These are phyloP conservation scores for Psilocybe subaeruginosa DNA, from an alignment of 768 basidiomycete species.

Conservation along the genomic window DNA sequence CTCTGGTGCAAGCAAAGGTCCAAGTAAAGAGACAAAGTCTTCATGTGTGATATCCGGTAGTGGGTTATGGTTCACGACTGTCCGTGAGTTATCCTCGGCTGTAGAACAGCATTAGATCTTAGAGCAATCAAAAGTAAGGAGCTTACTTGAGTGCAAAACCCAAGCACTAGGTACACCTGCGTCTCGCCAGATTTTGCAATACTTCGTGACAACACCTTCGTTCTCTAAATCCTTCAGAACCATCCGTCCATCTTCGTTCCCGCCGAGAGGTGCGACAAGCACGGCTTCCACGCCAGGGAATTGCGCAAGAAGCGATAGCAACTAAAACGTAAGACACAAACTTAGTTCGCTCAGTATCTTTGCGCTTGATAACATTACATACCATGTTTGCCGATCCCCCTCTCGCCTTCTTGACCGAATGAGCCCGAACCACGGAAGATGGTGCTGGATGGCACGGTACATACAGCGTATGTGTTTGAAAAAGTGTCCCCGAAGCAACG, in stretches of 20 bases:
- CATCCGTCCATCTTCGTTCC: constrained; percentile 68
- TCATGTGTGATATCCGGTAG: constrained; percentile 87
- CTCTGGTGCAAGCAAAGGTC: constrained; percentile 82
- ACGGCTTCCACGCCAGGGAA: constrained; percentile 67
- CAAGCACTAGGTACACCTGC: constrained; percentile 81
- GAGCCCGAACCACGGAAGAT: constrained; percentile 64
- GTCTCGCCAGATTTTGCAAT: constrained; percentile 73
- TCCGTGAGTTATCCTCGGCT: constrained; percentile 63
- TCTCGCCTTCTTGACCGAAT: constrained; percentile 66
- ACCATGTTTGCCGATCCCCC: constrained; percentile 75
- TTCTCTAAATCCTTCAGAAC: constrained; percentile 66
- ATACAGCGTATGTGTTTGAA: constrained; percentile 72
- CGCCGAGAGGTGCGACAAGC: constrained; percentile 74
- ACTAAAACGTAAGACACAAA: constrained; percentile 26
- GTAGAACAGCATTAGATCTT: neutral
- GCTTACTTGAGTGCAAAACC: constrained; percentile 74
- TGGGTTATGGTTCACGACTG: constrained; percentile 87
- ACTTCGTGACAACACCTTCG: constrained; percentile 70
- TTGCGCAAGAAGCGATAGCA: constrained; percentile 75
- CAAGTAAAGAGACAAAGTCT: constrained; percentile 79
- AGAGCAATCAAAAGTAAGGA: neutral
- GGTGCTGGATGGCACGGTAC: constrained; percentile 63
- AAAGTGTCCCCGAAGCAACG: constrained; percentile 80
- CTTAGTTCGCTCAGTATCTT: neutral
- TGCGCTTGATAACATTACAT: constrained; percentile 10